Percentiles rank a stretch among this genome's conserved stretches.
These are phyloP conservation scores for Cystoderma amianthinum DNA, from an alignment of 768 basidiomycete species.

Conservation along the genomic window DNA sequence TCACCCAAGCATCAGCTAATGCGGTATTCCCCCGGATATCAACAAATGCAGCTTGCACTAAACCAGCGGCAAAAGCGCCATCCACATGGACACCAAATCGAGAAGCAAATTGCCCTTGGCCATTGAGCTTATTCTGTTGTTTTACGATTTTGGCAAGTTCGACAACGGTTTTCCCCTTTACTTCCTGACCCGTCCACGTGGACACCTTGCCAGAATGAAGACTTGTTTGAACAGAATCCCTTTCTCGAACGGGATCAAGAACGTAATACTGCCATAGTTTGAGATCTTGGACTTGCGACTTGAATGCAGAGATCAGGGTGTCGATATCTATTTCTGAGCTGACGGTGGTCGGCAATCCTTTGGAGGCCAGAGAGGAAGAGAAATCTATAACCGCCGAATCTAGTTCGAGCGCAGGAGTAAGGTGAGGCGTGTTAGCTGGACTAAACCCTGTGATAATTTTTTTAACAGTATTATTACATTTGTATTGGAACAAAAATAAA, in stretches of 20 bases:
- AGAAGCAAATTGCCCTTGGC: constrained; percentile 51
- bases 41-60: constrained; percentile 63
- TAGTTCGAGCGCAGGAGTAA: constrained; percentile 87
- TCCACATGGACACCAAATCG: constrained; percentile 67
- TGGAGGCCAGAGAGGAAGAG: constrained; percentile 54
- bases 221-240: constrained; percentile 45
- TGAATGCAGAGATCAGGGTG: constrained; percentile 56
- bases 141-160: constrained; percentile 65
- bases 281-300: constrained; percentile 50
- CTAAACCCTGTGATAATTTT: constrained; percentile 61
- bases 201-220: constrained; percentile 39
- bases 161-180: constrained; percentile 50
- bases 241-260: constrained; percentile 65
- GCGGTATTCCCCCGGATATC: constrained; percentile 40
- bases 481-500: neutral
- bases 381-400: constrained; percentile 84
- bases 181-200: constrained; percentile 54
- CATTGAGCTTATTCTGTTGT: constrained; percentile 44
- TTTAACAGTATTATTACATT: neutral
- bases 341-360: constrained; percentile 68
- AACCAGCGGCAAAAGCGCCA: constrained; percentile 58
- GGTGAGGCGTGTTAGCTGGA: constrained; percentile 85
- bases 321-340: constrained; percentile 64
- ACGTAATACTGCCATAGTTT: constrained; percentile 95
- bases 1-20: constrained; percentile 67